A percentile compares a stretch with the other conserved stretches of the same genome.
Conservation (phyloP, 805 yeast genomes). For the Metschnikowia peoriensis region DNA sequence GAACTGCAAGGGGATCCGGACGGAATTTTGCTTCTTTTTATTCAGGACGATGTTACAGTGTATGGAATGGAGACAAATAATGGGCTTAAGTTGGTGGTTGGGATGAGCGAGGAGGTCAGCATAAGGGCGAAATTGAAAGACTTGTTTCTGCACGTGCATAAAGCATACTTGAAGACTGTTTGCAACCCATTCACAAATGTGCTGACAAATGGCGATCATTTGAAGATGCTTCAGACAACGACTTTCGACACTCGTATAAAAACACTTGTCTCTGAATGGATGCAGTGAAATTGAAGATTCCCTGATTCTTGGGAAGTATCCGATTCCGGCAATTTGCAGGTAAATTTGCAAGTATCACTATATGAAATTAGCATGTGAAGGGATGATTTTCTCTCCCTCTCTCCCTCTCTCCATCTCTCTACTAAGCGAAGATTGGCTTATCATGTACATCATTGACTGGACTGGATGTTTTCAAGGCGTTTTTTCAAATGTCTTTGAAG, state of each 20-base stretch:
- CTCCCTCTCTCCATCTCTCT: too few relatives aligned
- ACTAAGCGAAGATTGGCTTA: too few relatives aligned
- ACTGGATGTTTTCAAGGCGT: too few relatives aligned
- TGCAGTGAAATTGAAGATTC: neutral
- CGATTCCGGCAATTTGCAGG: too few relatives aligned
- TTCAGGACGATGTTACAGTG: slow-evolving; percentile 64
- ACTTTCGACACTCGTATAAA: slow-evolving; percentile 31
- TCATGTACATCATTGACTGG: too few relatives aligned
- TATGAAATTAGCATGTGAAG: too few relatives aligned
- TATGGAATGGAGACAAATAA: slow-evolving; percentile 70
- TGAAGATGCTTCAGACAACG: slow-evolving; percentile 26
- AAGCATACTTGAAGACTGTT: slow-evolving; percentile 51
- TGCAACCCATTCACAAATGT: slow-evolving; percentile 60
- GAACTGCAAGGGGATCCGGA: slow-evolving; percentile 32
- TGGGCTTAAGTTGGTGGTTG: slow-evolving; percentile 64
- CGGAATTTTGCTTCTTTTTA: slow-evolving; percentile 50
- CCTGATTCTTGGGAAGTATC: too few relatives aligned
- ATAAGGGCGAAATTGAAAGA: slow-evolving; percentile 16
- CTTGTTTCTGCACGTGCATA: slow-evolving; percentile 43
- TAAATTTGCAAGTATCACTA: too few relatives aligned
- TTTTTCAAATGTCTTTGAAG: too few relatives aligned
- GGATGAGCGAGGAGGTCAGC: slow-evolving; percentile 28
- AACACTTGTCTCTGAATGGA: slow-evolving; percentile 28
- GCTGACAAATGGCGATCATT: slow-evolving; percentile 20
- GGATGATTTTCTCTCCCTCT: too few relatives aligned